These are phyloP conservation scores for Kregervanrija fluxuum DNA, from an alignment of 805 yeast genomes.

Conservation along the genomic window DNA sequence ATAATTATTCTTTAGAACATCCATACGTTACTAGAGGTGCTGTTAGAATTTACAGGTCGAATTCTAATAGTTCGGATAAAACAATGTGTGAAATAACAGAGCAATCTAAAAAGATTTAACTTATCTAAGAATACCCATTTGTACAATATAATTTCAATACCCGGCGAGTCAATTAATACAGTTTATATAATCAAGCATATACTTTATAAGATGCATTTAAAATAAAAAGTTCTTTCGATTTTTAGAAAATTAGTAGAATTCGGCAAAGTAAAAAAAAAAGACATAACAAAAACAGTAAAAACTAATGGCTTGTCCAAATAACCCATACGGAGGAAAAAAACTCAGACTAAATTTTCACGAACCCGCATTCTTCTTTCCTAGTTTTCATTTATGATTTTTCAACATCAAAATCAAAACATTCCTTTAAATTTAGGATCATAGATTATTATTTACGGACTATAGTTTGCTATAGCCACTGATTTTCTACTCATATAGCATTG, in stretches of 20 bases:
- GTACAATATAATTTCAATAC: neutral
- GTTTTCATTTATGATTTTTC: too few species aligned
- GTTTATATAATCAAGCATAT: neutral
- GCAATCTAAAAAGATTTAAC: neutral
- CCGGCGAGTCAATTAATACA: constrained; percentile 1
- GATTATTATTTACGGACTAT: neutral
- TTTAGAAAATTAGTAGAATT: too few species aligned
- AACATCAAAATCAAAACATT: too few species aligned
- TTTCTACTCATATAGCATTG: neutral
- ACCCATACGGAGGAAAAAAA: too few species aligned
- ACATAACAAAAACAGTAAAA: too few species aligned
- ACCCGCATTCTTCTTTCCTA: too few species aligned
- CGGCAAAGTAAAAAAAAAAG: too few species aligned
- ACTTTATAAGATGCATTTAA: neutral
- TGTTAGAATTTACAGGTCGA: constrained; percentile 9
- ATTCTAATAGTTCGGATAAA: too few species aligned
- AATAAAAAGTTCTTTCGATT: neutral
- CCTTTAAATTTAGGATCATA: neutral
- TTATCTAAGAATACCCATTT: neutral
- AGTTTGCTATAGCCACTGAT: neutral
- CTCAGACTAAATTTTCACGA: too few species aligned
- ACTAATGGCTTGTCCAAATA: too few species aligned
- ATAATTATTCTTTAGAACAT: constrained; percentile 42
- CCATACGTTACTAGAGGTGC: constrained; percentile 33
- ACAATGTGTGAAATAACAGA: too few species aligned